Evolutionary conservation across 305 asterid species (phyloP).

Genomic region (Fraxinus ornus): DNA sequence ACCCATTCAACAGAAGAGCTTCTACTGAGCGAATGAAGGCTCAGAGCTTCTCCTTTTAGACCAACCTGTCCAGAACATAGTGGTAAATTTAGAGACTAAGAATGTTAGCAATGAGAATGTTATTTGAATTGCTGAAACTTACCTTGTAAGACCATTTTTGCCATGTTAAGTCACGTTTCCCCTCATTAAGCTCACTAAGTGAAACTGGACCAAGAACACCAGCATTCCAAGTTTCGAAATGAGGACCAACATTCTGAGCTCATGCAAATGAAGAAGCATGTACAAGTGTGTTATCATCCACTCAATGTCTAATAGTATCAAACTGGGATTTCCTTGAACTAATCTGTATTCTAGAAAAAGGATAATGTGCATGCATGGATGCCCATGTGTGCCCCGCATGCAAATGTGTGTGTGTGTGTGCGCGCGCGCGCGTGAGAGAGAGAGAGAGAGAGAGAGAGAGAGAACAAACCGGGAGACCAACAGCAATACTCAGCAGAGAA

Average conservation of each 20-base stretch:
- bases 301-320: neutral
- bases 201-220: conserved; percentile 99
- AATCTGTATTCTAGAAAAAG: neutral
- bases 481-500: conserved; percentile 90
- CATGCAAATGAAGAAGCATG: conserved; percentile 15
- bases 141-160: conserved; percentile 98
- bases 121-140: conserved; percentile 11
- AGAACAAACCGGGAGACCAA: conserved; percentile 87
- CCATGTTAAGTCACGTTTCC: conserved; percentile 91
- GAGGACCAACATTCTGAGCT: conserved; percentile 87
- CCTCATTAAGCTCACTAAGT: conserved; percentile 83
- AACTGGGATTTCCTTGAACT: neutral
- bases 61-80: conserved; percentile 58
- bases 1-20: conserved; percentile 93
- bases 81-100: neutral
- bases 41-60: conserved; percentile 83
- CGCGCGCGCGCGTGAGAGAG: conserved; percentile 21
- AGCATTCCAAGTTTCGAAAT: conserved; percentile 96
- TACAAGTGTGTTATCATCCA: conserved; percentile 15
- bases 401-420: neutral
- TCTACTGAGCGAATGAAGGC: conserved; percentile 90
- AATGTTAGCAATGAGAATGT: conserved; percentile 8
- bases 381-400: neutral
- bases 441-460: conserved; percentile 23
- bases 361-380: neutral